Evolutionary conservation across 352 stramenopile species (phyloP).

Genomic region (Pythium aphanidermatum): DNA sequence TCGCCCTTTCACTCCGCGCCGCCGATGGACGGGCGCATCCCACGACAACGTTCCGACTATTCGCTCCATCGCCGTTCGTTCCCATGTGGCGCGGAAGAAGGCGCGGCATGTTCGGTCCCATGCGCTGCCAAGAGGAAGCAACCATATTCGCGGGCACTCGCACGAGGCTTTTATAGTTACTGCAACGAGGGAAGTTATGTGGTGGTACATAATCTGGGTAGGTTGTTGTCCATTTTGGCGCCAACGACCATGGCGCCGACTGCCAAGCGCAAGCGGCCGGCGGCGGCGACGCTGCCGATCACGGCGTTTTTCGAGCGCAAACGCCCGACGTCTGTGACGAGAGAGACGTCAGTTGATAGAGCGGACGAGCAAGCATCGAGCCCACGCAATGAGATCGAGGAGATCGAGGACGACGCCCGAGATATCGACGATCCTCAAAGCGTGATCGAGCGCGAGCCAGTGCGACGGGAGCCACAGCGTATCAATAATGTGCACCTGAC

Average conservation of each 20-base stretch:
- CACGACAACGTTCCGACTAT: too few species aligned
- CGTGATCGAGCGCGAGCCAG: too few species aligned
- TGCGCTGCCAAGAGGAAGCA: too few species aligned
- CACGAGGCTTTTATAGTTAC: too few species aligned
- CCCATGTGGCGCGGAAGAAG: background rate
- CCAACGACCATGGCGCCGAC: constrained; percentile 6
- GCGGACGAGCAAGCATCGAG: background rate
- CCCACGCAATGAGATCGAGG: constrained; percentile 9
- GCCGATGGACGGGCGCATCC: too few species aligned
- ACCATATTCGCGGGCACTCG: too few species aligned
- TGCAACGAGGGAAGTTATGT: constrained; percentile 2
- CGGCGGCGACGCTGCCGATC: constrained; percentile 28
- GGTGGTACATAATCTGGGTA: constrained; percentile 1
- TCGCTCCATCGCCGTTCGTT: too few species aligned
- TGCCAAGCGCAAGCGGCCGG: constrained; percentile 23
- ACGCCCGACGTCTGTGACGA: constrained; percentile 9
- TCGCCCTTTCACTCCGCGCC: too few species aligned
- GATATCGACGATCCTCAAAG: too few species aligned
- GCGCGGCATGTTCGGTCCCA: constrained; percentile 10
- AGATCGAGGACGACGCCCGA: constrained; percentile 14
- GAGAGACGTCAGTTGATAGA: constrained; percentile 3
- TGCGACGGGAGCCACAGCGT: constrained; percentile 1
- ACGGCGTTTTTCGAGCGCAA: constrained; percentile 71
- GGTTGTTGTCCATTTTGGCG: background rate
- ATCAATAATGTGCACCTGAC: constrained; percentile 25